These are phyloP conservation scores for Cystobasidiaceae sp. DNA, from an alignment of 1,284 basidiomycete genomes.

Conservation along the genomic window DNA sequence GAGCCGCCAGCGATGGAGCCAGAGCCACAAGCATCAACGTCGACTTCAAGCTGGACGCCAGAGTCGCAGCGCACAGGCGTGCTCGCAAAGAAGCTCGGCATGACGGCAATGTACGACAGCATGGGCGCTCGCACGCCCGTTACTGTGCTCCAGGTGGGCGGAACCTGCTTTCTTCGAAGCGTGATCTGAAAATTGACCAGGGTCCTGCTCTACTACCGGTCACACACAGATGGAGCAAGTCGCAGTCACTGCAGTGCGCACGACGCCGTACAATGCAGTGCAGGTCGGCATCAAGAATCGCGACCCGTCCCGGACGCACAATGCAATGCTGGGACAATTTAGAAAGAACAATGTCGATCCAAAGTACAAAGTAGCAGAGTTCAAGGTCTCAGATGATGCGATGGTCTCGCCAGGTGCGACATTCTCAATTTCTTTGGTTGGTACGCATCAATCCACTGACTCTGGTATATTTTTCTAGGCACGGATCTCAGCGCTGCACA, in stretches of 20 bases:
- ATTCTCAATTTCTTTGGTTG: not conserved
- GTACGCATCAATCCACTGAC: too few relatives aligned
- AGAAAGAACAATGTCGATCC: constrained; percentile 71
- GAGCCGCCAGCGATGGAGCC: not conserved
- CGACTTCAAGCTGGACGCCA: constrained; percentile 19
- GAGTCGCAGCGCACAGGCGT: constrained; percentile 71
- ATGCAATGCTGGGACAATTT: constrained; percentile 81
- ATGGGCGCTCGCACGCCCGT: constrained; percentile 82
- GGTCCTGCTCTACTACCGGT: not conserved
- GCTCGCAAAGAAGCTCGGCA: constrained; percentile 90
- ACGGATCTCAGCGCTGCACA: constrained; percentile 85
- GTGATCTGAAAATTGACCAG: not conserved
- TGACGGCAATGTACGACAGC: constrained; percentile 89
- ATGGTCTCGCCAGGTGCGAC: not conserved
- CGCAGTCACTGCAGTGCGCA: constrained; percentile 27
- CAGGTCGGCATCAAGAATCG: constrained; percentile 76
- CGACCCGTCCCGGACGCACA: constrained; percentile 61
- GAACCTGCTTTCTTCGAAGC: not conserved
- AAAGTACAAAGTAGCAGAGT: constrained; percentile 85
- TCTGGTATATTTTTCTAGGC: constrained; percentile 53
- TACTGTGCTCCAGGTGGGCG: constrained; percentile 87
- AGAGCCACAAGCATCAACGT: constrained; percentile 8
- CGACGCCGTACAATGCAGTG: constrained; percentile 67
- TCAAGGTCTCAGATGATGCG: constrained; percentile 63
- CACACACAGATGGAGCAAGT: constrained; percentile 19